phyloP scores from a whole-genome alignment of 2,329 filamentous ascomycete species.

The Knoxdaviesia proteae region DNA sequence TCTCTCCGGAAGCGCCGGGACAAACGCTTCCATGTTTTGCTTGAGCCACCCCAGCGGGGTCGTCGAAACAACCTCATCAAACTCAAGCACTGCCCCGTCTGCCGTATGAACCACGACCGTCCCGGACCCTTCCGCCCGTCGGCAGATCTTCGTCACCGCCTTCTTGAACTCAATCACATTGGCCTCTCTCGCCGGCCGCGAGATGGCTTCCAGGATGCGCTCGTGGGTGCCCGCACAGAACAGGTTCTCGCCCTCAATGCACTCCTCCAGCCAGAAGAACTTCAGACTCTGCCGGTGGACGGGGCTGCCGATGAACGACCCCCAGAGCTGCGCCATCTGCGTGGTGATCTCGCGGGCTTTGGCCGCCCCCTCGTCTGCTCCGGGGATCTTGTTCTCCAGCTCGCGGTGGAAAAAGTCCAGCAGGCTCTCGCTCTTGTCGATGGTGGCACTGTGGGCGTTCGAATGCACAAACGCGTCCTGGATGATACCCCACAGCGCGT shows the following conservation, averaged over 20 bases:
- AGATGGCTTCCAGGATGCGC: conserved; percentile 35
- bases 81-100: conserved; percentile 23
- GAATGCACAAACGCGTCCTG: conserved; percentile 46
- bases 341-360: conserved; percentile 21
- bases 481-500: conserved; percentile 46
- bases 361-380: conserved; percentile 18
- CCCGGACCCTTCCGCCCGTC: conserved; percentile 9
- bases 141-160: conserved; percentile 22
- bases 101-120: conserved; percentile 23
- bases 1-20: conserved; percentile 34
- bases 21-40: conserved; percentile 32
- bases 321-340: conserved; percentile 44
- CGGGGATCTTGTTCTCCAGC: conserved; percentile 23
- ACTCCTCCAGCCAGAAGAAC: conserved; percentile 63
- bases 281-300: conserved; percentile 46
- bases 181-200: conserved; percentile 23
- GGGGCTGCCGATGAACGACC: conserved; percentile 47
- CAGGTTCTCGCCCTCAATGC: conserved; percentile 48
- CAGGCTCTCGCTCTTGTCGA: conserved; percentile 24
- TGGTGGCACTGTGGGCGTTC: conserved; percentile 30
- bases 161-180: conserved; percentile 16
- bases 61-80: conserved; percentile 50
- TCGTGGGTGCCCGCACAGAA: conserved; percentile 39
- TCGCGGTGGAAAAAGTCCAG: conserved; percentile 30
- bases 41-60: conserved; percentile 50